A percentile compares a stretch with the other conserved stretches of the same genome.
phyloP scores from a whole-genome alignment of 75 land plant species.

The Pinus tabuliformis region DNA sequence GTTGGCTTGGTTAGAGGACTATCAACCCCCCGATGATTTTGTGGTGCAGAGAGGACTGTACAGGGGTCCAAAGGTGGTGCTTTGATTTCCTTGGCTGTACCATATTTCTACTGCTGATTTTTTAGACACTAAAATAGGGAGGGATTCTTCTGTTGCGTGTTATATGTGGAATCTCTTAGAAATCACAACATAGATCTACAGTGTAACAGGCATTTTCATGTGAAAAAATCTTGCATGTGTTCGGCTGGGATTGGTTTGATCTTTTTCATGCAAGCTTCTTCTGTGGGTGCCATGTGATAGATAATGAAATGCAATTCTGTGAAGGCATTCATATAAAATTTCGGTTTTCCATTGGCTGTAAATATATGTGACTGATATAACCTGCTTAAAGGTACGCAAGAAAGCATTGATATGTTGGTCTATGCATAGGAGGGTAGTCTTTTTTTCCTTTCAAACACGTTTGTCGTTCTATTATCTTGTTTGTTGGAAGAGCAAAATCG shows the following conservation, averaged over 20 bases:
- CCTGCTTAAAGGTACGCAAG: not conserved
- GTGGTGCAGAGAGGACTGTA: slow-evolving; percentile 66
- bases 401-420: not conserved
- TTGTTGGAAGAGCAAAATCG: not conserved
- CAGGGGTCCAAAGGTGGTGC: slow-evolving; percentile 45
- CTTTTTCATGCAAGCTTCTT: not conserved
- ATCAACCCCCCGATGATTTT: slow-evolving; percentile 81
- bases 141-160: not conserved
- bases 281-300: not conserved
- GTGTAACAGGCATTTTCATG: not conserved
- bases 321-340: not conserved
- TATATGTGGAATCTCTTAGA: not conserved
- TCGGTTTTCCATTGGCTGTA: not conserved
- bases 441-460: not conserved
- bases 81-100: slow-evolving; percentile 3
- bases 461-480: not conserved
- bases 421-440: not conserved
- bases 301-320: not conserved
- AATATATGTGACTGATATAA: not conserved
- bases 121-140: not conserved
- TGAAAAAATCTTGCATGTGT: not conserved
- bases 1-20: slow-evolving; percentile 77
- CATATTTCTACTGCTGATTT: not conserved
- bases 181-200: not conserved
- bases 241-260: not conserved